Evolutionary conservation across 2,329 filamentous ascomycete species (phyloP).

Genomic region (Penicillium sp.): DNA sequence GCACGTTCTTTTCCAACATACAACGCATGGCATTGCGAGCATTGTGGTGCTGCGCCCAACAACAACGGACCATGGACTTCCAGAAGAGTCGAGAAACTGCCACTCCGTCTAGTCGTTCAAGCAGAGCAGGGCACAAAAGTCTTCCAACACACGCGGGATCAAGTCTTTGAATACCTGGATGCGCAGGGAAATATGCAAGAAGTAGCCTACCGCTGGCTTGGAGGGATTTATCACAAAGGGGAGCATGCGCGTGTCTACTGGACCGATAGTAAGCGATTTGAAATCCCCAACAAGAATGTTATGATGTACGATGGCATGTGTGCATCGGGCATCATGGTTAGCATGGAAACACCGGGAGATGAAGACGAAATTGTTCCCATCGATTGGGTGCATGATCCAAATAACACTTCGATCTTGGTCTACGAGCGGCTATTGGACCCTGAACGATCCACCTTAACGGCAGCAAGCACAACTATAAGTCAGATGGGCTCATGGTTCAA

Average conservation of each 20-base stretch:
- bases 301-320: slow-evolving; percentile 29
- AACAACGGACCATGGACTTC: not conserved
- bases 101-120: slow-evolving; percentile 29
- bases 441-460: slow-evolving; percentile 14
- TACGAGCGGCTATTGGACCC: slow-evolving; percentile 35
- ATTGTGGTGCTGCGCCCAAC: not conserved
- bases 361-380: slow-evolving; percentile 23
- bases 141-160: slow-evolving; percentile 23
- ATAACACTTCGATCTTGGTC: slow-evolving; percentile 27
- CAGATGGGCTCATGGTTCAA: not conserved
- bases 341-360: not conserved
- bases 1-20: not conserved
- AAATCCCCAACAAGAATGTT: slow-evolving; percentile 18
- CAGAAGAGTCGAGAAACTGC: slow-evolving; percentile 21
- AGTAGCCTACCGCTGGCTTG: slow-evolving; percentile 37
- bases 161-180: slow-evolving; percentile 25
- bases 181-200: slow-evolving; percentile 5
- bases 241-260: slow-evolving; percentile 29
- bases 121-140: slow-evolving; percentile 10
- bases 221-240: slow-evolving; percentile 31
- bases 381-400: slow-evolving; percentile 17
- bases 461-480: slow-evolving; percentile 14
- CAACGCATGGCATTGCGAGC: not conserved
- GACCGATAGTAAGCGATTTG: slow-evolving; percentile 28
- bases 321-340: slow-evolving; percentile 26